Percentiles rank a stretch among this genome's conserved stretches.
Evolutionary conservation across 306 rosid genomes (phyloP).

Genomic region (Cucurbita argyrosperma): DNA sequence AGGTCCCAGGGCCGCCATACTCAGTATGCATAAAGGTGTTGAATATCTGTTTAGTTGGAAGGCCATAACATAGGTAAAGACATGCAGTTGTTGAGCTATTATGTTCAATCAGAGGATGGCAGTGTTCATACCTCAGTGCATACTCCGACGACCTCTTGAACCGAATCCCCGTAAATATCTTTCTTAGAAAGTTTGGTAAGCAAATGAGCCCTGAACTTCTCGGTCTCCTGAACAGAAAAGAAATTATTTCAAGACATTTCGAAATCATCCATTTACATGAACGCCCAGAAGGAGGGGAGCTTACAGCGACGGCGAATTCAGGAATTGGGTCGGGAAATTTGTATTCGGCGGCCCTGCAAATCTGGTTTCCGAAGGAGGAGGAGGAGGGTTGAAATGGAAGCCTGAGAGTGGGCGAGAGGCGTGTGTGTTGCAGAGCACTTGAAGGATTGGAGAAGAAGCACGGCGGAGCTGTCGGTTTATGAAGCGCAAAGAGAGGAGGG

Average conservation of each 20-base stretch:
- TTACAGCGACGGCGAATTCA: constrained; percentile 61
- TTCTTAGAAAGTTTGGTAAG: constrained; percentile 47
- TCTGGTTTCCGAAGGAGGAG: constrained; percentile 12
- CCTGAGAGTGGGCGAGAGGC: constrained; percentile 15
- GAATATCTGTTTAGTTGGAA: constrained; percentile 38
- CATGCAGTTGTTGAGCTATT: neutral
- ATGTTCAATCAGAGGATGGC: neutral
- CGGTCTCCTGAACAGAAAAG: constrained; percentile 35
- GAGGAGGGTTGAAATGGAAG: constrained; percentile 5
- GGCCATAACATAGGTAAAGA: neutral
- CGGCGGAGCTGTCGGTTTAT: neutral
- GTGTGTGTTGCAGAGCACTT: constrained; percentile 6
- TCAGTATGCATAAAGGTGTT: constrained; percentile 60
- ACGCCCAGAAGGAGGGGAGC: neutral
- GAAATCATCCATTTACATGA: too few species aligned
- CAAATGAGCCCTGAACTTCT: constrained; percentile 54
- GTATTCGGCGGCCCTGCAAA: constrained; percentile 55
- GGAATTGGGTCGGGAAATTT: constrained; percentile 96
- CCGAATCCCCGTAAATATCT: constrained; percentile 49
- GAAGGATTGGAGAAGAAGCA: constrained; percentile 12
- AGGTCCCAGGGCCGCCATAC: constrained; percentile 94
- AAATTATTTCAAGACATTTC: neutral
- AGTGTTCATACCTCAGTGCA: constrained; percentile 53
- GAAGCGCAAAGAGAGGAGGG: neutral
- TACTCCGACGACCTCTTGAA: constrained; percentile 53